Base-by-base conservation (phyloP, 2,329 filamentous ascomycete genomes). In the Ophiostoma pallidulum region DNA sequence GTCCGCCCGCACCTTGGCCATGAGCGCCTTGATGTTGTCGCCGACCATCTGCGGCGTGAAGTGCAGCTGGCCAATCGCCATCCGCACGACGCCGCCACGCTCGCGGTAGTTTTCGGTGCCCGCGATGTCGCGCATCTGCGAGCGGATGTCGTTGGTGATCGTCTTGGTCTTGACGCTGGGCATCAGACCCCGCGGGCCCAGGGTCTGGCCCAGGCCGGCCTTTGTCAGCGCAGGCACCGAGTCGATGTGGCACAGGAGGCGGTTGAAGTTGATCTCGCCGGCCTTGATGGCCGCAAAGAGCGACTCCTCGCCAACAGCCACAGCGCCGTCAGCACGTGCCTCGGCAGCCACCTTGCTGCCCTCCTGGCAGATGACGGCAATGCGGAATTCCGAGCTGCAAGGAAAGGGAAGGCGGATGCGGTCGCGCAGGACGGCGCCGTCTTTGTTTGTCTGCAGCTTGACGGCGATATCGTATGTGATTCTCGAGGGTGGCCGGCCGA, bases 131-230 rank as follows among this genome's bases (percentile, higher is more conserved):
- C 77, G 78, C 59, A 98, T 85, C 29, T 81, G 75, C n/a, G 72
- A 66, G 46, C 75, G 75, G 14, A 95, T 77, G 62, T 94, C 84
- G 60, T 77, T 83, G 20, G 94, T 88, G 48, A 98, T 85, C 0
- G 92, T 97, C 54, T 88, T 89, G 53, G 80, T 80, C 73, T 95
- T 95, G 51, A 77, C 69, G 63, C 79, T 94, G 6, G 92, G 92
- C 92, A 98, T 97, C 60, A 98, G 66, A 3, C 90, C 90, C 65
- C 79, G 82, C 39, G 94, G 92, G 59, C 92, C 92, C 18, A 98
- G 72, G 37, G 95, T 75, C 55, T 83, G 77, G 54, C 85, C 91
- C 53, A 98, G 65, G 1, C 77, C 79, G 31, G 89, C 84, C 70
- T 92, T 90, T 62, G 83, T 84, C 59, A 98, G 70, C 48, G 85